These are phyloP conservation scores for Cornus suecica DNA, from an alignment of 148 eudicot genomes.

Conservation along the genomic window DNA sequence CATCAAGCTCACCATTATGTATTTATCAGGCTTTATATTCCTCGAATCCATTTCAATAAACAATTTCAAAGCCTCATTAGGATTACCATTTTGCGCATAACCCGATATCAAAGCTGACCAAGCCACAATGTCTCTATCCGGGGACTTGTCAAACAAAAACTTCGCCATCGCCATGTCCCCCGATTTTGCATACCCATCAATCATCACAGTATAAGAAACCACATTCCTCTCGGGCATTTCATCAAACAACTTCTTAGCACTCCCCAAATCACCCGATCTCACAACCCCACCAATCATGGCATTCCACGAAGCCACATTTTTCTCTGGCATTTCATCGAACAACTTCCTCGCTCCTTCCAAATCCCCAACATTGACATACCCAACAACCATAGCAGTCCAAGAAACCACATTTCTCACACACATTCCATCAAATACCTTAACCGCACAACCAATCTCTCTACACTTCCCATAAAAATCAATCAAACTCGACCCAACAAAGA, in stretches of 20 bases:
- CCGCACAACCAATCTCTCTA: conserved; percentile 35
- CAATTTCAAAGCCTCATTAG: conserved; percentile 44
- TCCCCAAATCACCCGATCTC: conserved; percentile 35
- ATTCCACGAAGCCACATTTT: conserved; percentile 52
- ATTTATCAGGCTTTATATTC: conserved; percentile 54
- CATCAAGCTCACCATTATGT: conserved; percentile 58
- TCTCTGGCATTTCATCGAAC: conserved; percentile 58
- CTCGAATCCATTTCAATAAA: conserved; percentile 45
- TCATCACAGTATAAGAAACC: conserved; percentile 52
- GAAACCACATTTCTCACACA: conserved; percentile 59
- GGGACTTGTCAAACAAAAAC: conserved; percentile 50
- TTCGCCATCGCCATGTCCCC: conserved; percentile 63
- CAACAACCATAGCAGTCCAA: conserved; percentile 66
- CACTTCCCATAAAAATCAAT: conserved; percentile 68
- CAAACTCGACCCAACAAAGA: conserved; percentile 71
- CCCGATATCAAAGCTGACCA: conserved; percentile 85
- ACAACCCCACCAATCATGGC: conserved; percentile 56
- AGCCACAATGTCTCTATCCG: conserved; percentile 39
- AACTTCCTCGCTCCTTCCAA: conserved; percentile 38
- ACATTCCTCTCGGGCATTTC: conserved; percentile 52
- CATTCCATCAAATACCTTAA: conserved; percentile 63
- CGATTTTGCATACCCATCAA: conserved; percentile 63
- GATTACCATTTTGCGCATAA: conserved; percentile 59
- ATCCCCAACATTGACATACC: conserved; percentile 41
- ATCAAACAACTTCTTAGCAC: conserved; percentile 55